Conservation (phyloP, 805 yeast species). For the Pichia membranifaciens region DNA sequence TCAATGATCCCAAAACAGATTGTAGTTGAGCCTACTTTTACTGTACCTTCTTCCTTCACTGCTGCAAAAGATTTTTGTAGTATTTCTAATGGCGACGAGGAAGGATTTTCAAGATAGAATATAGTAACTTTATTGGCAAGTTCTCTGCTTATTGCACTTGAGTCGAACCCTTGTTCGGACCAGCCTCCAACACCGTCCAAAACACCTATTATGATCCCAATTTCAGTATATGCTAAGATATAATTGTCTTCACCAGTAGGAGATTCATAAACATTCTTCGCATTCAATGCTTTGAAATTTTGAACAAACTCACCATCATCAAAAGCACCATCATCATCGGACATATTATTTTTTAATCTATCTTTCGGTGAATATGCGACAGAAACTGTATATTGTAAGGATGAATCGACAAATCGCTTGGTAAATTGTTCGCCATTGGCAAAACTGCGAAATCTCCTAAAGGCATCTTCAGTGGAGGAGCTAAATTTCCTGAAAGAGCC, state of each 20-base stretch:
- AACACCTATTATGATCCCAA: slow-evolving; percentile 60
- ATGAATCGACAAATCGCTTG: slow-evolving; percentile 22
- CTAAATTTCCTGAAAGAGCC: slow-evolving; percentile 14
- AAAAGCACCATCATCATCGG: slow-evolving; percentile 21
- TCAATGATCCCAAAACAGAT: slow-evolving; percentile 76
- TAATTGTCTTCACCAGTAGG: slow-evolving; percentile 77
- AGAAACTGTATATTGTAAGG: slow-evolving; percentile 46
- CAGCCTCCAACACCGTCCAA: slow-evolving; percentile 99
- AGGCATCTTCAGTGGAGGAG: slow-evolving; percentile 19
- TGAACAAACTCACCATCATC: slow-evolving; percentile 25
- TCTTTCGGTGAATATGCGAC: slow-evolving; percentile 75
- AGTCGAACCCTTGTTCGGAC: slow-evolving; percentile 87
- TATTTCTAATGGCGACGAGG: slow-evolving; percentile 40
- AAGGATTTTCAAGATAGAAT: slow-evolving; percentile 23
- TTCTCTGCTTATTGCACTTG: slow-evolving; percentile 80
- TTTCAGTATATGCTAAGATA: slow-evolving; percentile 43
- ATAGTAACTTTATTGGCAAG: slow-evolving; percentile 53
- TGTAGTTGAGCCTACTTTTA: slow-evolving; percentile 90
- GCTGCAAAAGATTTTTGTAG: slow-evolving; percentile 51
- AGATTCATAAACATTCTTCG: slow-evolving; percentile 33
- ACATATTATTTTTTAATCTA: slow-evolving; percentile 39
- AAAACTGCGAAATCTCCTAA: slow-evolving; percentile 22
- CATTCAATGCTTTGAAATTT: slow-evolving; percentile 20
- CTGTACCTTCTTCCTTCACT: slow-evolving; percentile 49
- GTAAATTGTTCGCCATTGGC: slow-evolving; percentile 26